A percentile compares a stretch with the other conserved stretches of the same genome.
Conservation (phyloP, 257 asterid genomes). For the Solanum arcanum region DNA sequence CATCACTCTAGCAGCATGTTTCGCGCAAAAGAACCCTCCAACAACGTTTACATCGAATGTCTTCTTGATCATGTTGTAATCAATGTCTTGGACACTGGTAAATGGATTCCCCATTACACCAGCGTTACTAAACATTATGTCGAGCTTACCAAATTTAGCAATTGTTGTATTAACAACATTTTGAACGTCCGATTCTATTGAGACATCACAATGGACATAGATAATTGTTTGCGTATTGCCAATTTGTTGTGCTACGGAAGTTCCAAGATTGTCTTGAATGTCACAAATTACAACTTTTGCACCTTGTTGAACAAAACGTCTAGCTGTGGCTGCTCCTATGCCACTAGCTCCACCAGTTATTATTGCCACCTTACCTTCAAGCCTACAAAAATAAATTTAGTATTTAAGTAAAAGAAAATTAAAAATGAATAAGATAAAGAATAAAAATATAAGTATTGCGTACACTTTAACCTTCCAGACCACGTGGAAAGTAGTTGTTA, state of each 20-base stretch:
- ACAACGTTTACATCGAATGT: background rate
- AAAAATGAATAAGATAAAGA: background rate
- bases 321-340: background rate
- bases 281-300: background rate
- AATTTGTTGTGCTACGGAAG: background rate
- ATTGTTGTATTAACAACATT: background rate
- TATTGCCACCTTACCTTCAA: background rate
- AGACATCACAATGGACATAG: background rate
- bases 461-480: rapidly evolving
- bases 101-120: background rate
- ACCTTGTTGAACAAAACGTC: background rate
- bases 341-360: background rate
- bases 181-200: background rate
- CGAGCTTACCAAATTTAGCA: background rate
- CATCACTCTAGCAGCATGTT: constrained; percentile 3
- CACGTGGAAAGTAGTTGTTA: background rate
- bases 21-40: background rate
- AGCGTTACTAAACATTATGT: constrained; percentile 3
- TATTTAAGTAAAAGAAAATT: background rate
- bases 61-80: background rate
- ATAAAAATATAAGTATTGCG: background rate
- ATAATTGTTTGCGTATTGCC: background rate
- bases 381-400: background rate
- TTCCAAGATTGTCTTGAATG: background rate
- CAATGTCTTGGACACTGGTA: background rate